phyloP scores from a whole-genome alignment of 306 rosid species.

The Pachyrhizus erosus region DNA sequence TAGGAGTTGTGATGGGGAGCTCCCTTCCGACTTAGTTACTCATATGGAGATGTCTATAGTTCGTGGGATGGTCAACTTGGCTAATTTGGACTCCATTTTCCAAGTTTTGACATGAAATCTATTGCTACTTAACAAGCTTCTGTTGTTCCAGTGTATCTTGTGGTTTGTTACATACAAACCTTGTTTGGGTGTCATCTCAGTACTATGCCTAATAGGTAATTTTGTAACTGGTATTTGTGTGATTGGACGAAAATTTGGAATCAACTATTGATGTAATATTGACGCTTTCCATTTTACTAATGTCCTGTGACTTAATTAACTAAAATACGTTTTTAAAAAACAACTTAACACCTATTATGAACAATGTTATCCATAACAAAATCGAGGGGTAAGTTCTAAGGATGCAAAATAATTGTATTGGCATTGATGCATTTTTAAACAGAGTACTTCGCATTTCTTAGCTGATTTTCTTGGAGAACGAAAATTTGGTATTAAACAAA shows the following conservation, averaged over 20 bases:
- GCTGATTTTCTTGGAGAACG: background rate
- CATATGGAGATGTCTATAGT: conserved; percentile 49
- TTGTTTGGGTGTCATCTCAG: conserved; percentile 55
- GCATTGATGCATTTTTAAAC: background rate
- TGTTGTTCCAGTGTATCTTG: conserved; percentile 54
- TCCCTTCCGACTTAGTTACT: conserved; percentile 47
- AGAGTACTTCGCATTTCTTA: background rate
- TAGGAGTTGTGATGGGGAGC: conserved; percentile 45
- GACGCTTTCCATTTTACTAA: conserved; percentile 47
- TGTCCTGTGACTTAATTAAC: conserved; percentile 23
- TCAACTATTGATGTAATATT: conserved; percentile 42
- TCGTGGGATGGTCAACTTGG: conserved; percentile 60
- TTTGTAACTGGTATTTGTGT: conserved; percentile 53
- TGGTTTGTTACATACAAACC: conserved; percentile 58
- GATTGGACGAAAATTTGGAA: conserved; percentile 44
- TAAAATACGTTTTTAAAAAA: conserved; percentile 9
- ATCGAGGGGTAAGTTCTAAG: background rate
- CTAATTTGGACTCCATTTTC: conserved; percentile 46
- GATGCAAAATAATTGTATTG: background rate
- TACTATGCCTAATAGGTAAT: conserved; percentile 45
- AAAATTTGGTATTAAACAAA: background rate
- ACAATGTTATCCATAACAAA: background rate
- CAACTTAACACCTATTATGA: background rate
- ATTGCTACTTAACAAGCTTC: conserved; percentile 51
- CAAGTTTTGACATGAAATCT: conserved; percentile 54